Conservation (phyloP, 2,329 filamentous ascomycete species). For the Alternaria angustiovoidea region DNA sequence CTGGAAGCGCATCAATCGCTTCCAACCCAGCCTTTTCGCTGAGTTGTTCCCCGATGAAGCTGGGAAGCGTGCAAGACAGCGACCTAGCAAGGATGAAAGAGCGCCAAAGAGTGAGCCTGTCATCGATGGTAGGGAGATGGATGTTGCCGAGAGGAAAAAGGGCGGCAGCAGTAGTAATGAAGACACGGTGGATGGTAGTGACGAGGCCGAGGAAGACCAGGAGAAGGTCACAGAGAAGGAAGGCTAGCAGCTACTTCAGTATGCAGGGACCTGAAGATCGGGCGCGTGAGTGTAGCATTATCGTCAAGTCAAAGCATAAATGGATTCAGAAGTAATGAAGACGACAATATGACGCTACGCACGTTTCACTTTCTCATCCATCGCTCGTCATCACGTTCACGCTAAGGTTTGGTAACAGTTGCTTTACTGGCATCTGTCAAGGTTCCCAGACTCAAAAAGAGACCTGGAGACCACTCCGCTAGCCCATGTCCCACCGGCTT, state of each 20-base stretch:
- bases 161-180: conserved; percentile 4
- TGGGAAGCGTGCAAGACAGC: conserved; percentile 38
- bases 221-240: conserved; percentile 24
- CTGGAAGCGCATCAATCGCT: conserved; percentile 65
- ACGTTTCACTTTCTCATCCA: too few species aligned
- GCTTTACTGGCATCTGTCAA: background rate
- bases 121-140: conserved; percentile 16
- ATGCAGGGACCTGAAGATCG: background rate
- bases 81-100: conserved; percentile 29
- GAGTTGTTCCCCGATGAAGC: conserved; percentile 65
- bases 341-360: background rate
- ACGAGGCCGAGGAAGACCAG: conserved; percentile 6
- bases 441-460: background rate
- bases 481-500: background rate
- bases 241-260: conserved; percentile 14
- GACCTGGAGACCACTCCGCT: too few species aligned
- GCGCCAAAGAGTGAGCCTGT: conserved; percentile 12
- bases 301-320: background rate
- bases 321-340: background rate
- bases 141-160: conserved; percentile 15
- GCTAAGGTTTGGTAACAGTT: background rate
- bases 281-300: background rate
- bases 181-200: conserved; percentile 2
- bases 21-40: conserved; percentile 66
- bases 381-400: background rate